phyloP scores from a whole-genome alignment of 2,329 filamentous ascomycete genomes.

The Pezicula rhizophila region DNA sequence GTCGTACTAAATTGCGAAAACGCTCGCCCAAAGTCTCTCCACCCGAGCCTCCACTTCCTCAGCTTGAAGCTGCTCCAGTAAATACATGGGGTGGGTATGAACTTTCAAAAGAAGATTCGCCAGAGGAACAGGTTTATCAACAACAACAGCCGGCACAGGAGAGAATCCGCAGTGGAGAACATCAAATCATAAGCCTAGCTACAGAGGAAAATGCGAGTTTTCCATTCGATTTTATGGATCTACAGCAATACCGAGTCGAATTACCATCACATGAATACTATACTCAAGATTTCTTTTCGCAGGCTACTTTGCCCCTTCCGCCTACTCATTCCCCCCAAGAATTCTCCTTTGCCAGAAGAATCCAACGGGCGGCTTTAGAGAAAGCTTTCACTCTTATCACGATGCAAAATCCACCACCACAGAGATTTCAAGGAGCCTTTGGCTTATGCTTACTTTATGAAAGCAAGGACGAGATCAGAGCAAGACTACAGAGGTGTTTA shows the following conservation, averaged over 20 bases:
- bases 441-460: conserved; percentile 63
- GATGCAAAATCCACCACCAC: conserved; percentile 37
- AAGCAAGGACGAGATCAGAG: conserved; percentile 38
- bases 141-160: conserved; percentile 6
- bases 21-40: background rate
- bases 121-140: background rate
- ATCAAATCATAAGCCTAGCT: conserved; percentile 45
- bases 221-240: conserved; percentile 32
- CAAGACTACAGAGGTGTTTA: conserved; percentile 31
- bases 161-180: conserved; percentile 21
- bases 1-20: background rate
- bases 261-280: conserved; percentile 23
- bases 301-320: conserved; percentile 36
- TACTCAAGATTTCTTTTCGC: conserved; percentile 19
- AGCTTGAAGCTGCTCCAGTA: conserved; percentile 1
- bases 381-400: conserved; percentile 52
- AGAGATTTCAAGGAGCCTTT: conserved; percentile 52
- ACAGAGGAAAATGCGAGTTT: conserved; percentile 50
- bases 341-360: conserved; percentile 60
- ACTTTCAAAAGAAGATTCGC: conserved; percentile 15
- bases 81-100: conserved; percentile 19
- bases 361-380: conserved; percentile 63
- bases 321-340: conserved; percentile 58
- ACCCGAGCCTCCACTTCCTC: background rate
- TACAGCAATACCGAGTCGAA: conserved; percentile 23